phyloP scores from a whole-genome alignment of 169 alveolate species.

The Plasmodium adleri region DNA sequence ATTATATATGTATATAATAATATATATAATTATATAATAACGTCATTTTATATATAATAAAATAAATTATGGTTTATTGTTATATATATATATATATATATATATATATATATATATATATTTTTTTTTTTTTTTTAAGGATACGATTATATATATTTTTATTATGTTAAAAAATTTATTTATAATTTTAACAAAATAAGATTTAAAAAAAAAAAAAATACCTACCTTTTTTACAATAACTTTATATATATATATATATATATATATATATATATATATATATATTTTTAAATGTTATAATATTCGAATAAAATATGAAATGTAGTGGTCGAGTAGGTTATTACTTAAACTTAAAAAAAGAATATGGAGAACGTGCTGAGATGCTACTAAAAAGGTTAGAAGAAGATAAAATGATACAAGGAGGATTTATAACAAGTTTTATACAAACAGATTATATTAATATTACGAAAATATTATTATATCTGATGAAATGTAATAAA shows the following conservation, averaged over 20 bases:
- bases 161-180: too few relatives aligned
- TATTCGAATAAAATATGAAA: constrained; percentile 18
- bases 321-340: constrained; percentile 68
- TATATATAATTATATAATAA: too few relatives aligned
- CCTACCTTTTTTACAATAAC: too few relatives aligned
- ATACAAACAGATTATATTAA: constrained; percentile 47
- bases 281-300: background rate
- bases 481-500: constrained; percentile 15
- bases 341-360: constrained; percentile 49
- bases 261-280: background rate
- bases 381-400: constrained; percentile 18
- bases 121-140: background rate
- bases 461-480: constrained; percentile 31
- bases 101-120: too few relatives aligned
- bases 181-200: too few relatives aligned
- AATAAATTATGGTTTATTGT: too few relatives aligned
- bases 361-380: constrained; percentile 68
- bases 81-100: too few relatives aligned
- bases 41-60: too few relatives aligned
- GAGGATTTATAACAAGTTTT: constrained; percentile 52
- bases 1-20: too few relatives aligned
- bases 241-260: background rate
- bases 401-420: constrained; percentile 39
- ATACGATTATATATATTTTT: too few relatives aligned
- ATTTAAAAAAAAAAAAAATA: too few relatives aligned